Conservation (phyloP, 140 eudicot species). For the Ambrosia hybrid region DNA sequence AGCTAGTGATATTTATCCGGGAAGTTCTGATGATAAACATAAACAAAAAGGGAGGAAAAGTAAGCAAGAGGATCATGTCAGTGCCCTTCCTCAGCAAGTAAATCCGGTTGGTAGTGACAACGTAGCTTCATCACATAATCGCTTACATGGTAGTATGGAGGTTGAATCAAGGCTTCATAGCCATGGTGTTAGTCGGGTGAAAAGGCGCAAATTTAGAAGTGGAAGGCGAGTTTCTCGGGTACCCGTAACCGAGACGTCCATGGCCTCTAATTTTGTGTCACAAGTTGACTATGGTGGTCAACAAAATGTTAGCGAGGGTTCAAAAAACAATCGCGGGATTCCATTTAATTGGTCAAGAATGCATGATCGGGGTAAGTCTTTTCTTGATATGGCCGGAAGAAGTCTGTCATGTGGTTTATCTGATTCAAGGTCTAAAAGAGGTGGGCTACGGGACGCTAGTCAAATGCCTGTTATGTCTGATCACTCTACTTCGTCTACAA, state of each 20-base stretch:
- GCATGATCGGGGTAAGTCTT: constrained; percentile 72
- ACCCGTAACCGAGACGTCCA: constrained; percentile 62
- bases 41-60: constrained; percentile 41
- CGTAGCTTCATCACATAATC: constrained; percentile 57
- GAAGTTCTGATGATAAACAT: constrained; percentile 44
- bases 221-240: constrained; percentile 55
- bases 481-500: constrained; percentile 59
- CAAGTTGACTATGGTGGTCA: constrained; percentile 41
- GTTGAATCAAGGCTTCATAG: constrained; percentile 37
- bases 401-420: constrained; percentile 96
- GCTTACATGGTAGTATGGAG: constrained; percentile 31
- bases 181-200: constrained; percentile 53
- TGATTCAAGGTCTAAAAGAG: constrained; percentile 61
- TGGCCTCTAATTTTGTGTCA: constrained; percentile 76
- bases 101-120: constrained; percentile 48
- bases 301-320: constrained; percentile 49
- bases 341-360: constrained; percentile 98
- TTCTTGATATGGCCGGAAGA: constrained; percentile 85
- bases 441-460: constrained; percentile 40
- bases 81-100: constrained; percentile 46
- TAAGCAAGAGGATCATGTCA: constrained; percentile 37
- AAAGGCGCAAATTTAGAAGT: constrained; percentile 71
- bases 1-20: constrained; percentile 39
- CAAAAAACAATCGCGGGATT: constrained; percentile 74
- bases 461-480: constrained; percentile 54